Evolutionary conservation across 768 basidiomycete species (phyloP).

Genomic region (Omphalotus guepiniiformis): DNA sequence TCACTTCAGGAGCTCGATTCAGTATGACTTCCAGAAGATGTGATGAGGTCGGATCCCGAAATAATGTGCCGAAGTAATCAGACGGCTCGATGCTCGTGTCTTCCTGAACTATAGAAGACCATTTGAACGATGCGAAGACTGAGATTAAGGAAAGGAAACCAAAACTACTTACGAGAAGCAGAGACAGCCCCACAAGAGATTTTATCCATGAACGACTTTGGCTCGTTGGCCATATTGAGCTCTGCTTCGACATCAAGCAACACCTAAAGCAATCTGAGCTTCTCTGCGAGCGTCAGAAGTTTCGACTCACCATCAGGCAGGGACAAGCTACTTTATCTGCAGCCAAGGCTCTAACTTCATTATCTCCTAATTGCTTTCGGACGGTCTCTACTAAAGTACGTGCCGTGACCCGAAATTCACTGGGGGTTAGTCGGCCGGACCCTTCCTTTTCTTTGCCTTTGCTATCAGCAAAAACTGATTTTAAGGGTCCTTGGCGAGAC

Average conservation of each 20-base stretch:
- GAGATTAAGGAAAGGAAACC: not conserved
- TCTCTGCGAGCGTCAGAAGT: conserved; percentile 3
- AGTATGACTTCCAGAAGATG: conserved; percentile 86
- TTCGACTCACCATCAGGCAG: conserved; percentile 54
- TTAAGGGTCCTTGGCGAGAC: conserved; percentile 74
- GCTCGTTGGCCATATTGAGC: conserved; percentile 48
- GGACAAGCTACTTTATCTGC: conserved; percentile 77
- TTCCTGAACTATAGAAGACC: conserved; percentile 32
- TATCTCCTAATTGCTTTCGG: conserved; percentile 50
- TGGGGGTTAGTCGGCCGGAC: conserved; percentile 29
- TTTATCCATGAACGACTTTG: conserved; percentile 77
- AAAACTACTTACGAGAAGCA: conserved; percentile 56
- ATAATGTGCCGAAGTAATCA: conserved; percentile 76
- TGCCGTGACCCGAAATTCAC: conserved; percentile 45
- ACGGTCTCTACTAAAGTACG: conserved; percentile 46
- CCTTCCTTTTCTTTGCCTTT: conserved; percentile 33
- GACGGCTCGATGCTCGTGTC: conserved; percentile 45
- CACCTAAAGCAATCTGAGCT: conserved; percentile 44
- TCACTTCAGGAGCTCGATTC: conserved; percentile 48
- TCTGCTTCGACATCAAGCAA: conserved; percentile 80
- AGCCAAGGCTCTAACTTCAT: conserved; percentile 75
- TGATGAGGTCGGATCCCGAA: conserved; percentile 85
- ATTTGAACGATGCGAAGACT: not conserved
- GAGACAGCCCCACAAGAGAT: conserved; percentile 75
- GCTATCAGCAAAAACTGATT: conserved; percentile 61